phyloP scores from a whole-genome alignment of 495 filamentous ascomycete genomes.

The Annulohypoxylon stygium region DNA sequence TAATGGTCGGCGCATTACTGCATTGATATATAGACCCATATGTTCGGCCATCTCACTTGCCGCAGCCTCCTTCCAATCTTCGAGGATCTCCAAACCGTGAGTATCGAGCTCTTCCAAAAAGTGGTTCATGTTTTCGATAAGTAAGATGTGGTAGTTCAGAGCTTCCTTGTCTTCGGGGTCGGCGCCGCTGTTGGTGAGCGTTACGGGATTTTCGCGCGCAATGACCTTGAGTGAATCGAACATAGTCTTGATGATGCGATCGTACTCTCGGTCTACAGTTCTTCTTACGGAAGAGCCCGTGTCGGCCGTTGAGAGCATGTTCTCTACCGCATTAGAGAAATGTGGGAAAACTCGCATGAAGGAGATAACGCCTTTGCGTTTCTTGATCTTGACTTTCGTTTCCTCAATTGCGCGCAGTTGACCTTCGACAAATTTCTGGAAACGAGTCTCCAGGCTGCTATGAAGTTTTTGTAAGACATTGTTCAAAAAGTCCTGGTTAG shows the following conservation, averaged over 20 bases:
- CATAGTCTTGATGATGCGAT: slow-evolving; percentile 92
- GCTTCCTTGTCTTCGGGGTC: slow-evolving; percentile 93
- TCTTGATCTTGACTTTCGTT: slow-evolving; percentile 99
- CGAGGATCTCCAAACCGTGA: slow-evolving; percentile 77
- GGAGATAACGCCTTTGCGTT: slow-evolving; percentile 93
- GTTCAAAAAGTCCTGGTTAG: slow-evolving; percentile 91
- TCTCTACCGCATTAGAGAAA: slow-evolving; percentile 84
- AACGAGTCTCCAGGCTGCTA: slow-evolving; percentile 77
- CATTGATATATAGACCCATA: slow-evolving; percentile 84
- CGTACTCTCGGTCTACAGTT: slow-evolving; percentile 87
- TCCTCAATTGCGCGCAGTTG: slow-evolving; percentile 96
- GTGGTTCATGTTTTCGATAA: slow-evolving; percentile 99
- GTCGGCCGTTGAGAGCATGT: slow-evolving; percentile 74
- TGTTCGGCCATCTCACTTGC: slow-evolving; percentile 86
- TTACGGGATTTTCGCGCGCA: slow-evolving; percentile 88
- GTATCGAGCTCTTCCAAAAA: slow-evolving; percentile 91
- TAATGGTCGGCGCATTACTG: slow-evolving; percentile 88
- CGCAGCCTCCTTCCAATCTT: slow-evolving; percentile 83
- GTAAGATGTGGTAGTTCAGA: slow-evolving; percentile 93
- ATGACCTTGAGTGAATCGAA: slow-evolving; percentile 97
- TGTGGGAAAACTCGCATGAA: slow-evolving; percentile 94
- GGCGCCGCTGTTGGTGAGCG: slow-evolving; percentile 57
- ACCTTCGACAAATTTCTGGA: slow-evolving; percentile 91
- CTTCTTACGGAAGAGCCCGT: slow-evolving; percentile 74
- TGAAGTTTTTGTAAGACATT: slow-evolving; percentile 83